These are phyloP conservation scores for Penicillium roqueforti DNA, from an alignment of 495 filamentous ascomycete genomes.

Conservation along the genomic window DNA sequence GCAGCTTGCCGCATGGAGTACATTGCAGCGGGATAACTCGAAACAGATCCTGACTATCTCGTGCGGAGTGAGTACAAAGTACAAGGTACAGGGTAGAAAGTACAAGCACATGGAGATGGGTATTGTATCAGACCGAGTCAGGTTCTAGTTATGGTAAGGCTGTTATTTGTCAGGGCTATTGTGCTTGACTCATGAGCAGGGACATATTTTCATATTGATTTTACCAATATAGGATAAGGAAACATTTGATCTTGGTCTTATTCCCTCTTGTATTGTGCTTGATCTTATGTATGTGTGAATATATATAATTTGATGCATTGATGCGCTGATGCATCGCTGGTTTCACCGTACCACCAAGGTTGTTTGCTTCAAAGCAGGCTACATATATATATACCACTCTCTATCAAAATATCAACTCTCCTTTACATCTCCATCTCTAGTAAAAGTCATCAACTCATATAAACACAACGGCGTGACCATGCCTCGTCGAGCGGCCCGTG, in stretches of 20 bases:
- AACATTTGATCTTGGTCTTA: not conserved
- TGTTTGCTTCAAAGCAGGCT: not conserved
- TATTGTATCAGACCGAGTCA: not conserved
- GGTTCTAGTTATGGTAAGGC: not conserved
- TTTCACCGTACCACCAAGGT: not conserved
- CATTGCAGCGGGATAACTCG: slow-evolving; percentile 15
- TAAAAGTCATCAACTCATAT: no score
- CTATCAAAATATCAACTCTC: not conserved
- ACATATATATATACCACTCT: not conserved
- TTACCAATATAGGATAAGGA: not conserved
- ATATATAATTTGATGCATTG: not conserved
- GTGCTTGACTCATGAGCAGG: not conserved
- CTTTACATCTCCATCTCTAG: no score
- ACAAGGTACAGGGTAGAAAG: not conserved
- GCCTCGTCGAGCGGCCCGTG: not conserved
- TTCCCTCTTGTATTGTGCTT: not conserved
- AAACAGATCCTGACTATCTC: not conserved
- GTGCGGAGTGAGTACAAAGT: not conserved
- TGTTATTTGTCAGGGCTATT: not conserved
- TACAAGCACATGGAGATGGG: not conserved
- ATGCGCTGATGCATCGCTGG: not conserved
- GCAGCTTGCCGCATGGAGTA: slow-evolving; percentile 24
- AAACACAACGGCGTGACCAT: not conserved
- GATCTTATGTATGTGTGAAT: not conserved
- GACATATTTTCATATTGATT: not conserved